A percentile compares a stretch with the other conserved stretches of the same genome.
These are phyloP conservation scores for Scutellaria minor DNA, from an alignment of 257 asterid genomes.

Conservation along the genomic window DNA sequence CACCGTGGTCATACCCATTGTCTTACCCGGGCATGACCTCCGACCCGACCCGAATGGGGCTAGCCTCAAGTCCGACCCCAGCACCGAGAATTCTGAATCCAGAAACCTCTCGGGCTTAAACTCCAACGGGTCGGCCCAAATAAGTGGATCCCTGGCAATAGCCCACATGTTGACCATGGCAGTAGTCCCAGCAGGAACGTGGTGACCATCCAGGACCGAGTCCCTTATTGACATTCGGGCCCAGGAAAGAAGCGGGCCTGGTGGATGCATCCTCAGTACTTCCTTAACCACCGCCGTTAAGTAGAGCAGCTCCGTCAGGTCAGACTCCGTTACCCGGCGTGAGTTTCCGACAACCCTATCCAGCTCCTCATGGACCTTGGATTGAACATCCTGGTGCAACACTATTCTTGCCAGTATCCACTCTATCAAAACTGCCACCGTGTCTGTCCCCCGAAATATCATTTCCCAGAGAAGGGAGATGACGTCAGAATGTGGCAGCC, in stretches of 20 bases:
- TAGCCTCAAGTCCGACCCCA: conserved; percentile 68
- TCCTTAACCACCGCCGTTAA: conserved; percentile 78
- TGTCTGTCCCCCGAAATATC: conserved; percentile 91
- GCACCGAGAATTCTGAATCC: conserved; percentile 39
- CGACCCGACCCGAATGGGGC: conserved; percentile 93
- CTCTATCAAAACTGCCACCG: conserved; percentile 72
- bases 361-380: conserved; percentile 60
- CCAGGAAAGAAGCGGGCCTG: conserved; percentile 92
- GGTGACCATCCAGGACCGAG: conserved; percentile 56
- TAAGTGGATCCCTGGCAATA: conserved; percentile 56
- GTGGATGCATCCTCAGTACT: conserved; percentile 77
- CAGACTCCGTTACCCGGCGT: conserved; percentile 50
- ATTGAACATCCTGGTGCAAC: conserved; percentile 66
- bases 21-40: conserved; percentile 80
- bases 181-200: conserved; percentile 71
- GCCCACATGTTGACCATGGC: conserved; percentile 99
- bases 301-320: conserved; percentile 52
- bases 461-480: conserved; percentile 94
- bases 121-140: conserved; percentile 62
- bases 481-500: conserved; percentile 72
- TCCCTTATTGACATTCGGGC: conserved; percentile 69
- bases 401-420: conserved; percentile 83
- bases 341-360: conserved; percentile 58
- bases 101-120: conserved; percentile 76
- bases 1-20: conserved; percentile 66